A percentile compares a stretch with the other conserved stretches of the same genome.
phyloP scores from a whole-genome alignment of 345 rosid genomes.

The Eucalyptus tenuipes region DNA sequence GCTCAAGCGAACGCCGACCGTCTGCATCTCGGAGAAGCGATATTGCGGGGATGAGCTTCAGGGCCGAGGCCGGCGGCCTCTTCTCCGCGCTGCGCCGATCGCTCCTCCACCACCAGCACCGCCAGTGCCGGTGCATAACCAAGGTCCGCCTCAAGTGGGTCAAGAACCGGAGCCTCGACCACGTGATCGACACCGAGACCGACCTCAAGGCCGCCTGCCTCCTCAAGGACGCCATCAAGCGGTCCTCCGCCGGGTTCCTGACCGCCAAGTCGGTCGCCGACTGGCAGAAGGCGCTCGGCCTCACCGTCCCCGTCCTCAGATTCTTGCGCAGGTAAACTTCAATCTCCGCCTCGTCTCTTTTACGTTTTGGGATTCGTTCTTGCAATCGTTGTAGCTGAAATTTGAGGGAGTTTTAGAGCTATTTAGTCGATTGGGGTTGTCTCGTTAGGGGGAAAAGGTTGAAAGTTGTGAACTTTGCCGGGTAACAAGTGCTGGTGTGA shows the following conservation, averaged over 20 bases:
- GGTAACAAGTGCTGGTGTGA: not conserved
- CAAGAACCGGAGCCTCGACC: conserved; percentile 69
- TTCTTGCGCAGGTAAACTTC: conserved; percentile 58
- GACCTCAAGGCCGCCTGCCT: conserved; percentile 91
- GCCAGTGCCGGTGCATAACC: conserved; percentile 40
- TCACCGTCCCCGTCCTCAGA: conserved; percentile 90
- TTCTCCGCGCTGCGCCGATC: not conserved
- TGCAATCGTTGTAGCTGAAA: not conserved
- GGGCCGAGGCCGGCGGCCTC: not conserved
- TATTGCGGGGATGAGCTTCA: not conserved
- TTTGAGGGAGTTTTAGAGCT: not conserved
- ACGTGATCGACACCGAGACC: conserved; percentile 74
- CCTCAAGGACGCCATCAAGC: conserved; percentile 83
- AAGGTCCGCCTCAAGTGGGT: conserved; percentile 95
- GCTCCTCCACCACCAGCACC: not conserved
- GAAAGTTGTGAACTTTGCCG: not conserved
- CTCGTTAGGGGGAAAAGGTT: not conserved
- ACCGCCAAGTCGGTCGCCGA: conserved; percentile 81
- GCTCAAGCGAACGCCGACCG: not conserved
- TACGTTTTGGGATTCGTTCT: not conserved
- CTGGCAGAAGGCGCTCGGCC: conserved; percentile 93
- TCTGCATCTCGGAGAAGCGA: not conserved
- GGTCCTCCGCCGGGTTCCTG: conserved; percentile 80
- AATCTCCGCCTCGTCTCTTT: not conserved
- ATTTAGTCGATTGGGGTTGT: not conserved